Conservation (phyloP, 495 filamentous ascomycete species). For the Elasticomyces elasticus region DNA sequence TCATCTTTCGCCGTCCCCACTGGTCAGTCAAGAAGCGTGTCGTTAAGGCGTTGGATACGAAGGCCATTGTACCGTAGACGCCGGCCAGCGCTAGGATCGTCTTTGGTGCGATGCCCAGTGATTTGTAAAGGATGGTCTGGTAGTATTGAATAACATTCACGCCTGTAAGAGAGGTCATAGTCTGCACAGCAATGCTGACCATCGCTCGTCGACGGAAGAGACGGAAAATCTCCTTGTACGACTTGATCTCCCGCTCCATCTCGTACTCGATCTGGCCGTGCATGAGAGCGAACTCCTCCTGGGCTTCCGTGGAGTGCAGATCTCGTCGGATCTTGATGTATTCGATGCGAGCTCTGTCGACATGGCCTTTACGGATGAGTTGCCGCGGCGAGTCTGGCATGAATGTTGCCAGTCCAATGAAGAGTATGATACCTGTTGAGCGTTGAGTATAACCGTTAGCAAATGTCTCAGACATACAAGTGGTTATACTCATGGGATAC, state of each 20-base stretch:
- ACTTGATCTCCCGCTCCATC: constrained; percentile 45
- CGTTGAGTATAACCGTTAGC: too few species aligned
- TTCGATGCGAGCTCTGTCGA: constrained; percentile 41
- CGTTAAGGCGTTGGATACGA: constrained; percentile 43
- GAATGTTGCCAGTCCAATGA: constrained; percentile 45
- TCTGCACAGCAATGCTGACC: constrained; percentile 49
- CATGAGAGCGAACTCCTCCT: constrained; percentile 48
- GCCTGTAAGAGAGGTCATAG: constrained; percentile 49
- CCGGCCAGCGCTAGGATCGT: constrained; percentile 46
- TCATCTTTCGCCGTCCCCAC: constrained; percentile 54
- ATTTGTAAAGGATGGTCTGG: constrained; percentile 48
- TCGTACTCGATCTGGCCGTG: constrained; percentile 51
- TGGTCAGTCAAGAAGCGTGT: constrained; percentile 47
- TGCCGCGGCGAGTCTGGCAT: constrained; percentile 52
- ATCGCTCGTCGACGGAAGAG: constrained; percentile 43
- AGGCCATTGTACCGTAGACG: constrained; percentile 48
- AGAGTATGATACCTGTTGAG: constrained; percentile 43
- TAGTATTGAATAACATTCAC: constrained; percentile 43
- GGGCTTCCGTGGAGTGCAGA: constrained; percentile 37
- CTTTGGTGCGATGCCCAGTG: constrained; percentile 42
- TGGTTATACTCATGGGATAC: too few species aligned
- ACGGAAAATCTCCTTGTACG: constrained; percentile 43
- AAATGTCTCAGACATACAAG: too few species aligned
- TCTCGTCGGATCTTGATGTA: constrained; percentile 43
- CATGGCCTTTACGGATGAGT: constrained; percentile 43